Percentiles rank a stretch among this genome's conserved stretches.
Evolutionary conservation across 225 moss, liverwort and hornwort genomes (phyloP).

Genomic region (Thuidium tamariscinum): DNA sequence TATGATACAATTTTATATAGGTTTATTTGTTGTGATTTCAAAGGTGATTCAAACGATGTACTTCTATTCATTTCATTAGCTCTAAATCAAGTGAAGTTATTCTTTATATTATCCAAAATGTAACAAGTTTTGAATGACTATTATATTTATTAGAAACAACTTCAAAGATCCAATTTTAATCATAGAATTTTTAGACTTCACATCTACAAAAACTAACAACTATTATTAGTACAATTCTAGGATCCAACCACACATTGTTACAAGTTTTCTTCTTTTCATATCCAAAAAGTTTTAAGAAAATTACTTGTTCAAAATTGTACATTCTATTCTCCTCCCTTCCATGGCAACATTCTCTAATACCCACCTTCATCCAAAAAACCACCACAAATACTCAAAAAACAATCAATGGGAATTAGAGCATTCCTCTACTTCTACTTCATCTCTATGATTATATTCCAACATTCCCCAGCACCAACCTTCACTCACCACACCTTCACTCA

Average conservation of each 20-base stretch:
- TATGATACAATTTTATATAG: background rate
- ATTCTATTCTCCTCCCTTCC: background rate
- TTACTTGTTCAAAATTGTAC: background rate
- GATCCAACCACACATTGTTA: accelerated
- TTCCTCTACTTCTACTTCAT: background rate
- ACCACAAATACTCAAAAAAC: background rate
- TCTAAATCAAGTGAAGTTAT: background rate
- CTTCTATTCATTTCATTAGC: background rate
- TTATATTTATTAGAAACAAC: accelerated
- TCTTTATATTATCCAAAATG: accelerated
- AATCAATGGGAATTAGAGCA: no score
- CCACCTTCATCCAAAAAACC: background rate
- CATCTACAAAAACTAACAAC: accelerated
- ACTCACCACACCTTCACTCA: background rate
- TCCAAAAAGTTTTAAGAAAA: no score
- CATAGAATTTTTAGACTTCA: background rate
- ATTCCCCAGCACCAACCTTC: background rate
- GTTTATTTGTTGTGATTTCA: background rate
- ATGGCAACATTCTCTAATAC: background rate
- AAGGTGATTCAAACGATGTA: accelerated
- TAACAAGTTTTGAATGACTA: background rate
- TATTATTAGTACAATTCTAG: background rate
- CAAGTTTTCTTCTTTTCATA: background rate
- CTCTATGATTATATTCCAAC: background rate
- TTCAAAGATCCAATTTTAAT: background rate